These are phyloP conservation scores for Ogataea dorogensis DNA, from an alignment of 805 yeast genomes.

Conservation along the genomic window DNA sequence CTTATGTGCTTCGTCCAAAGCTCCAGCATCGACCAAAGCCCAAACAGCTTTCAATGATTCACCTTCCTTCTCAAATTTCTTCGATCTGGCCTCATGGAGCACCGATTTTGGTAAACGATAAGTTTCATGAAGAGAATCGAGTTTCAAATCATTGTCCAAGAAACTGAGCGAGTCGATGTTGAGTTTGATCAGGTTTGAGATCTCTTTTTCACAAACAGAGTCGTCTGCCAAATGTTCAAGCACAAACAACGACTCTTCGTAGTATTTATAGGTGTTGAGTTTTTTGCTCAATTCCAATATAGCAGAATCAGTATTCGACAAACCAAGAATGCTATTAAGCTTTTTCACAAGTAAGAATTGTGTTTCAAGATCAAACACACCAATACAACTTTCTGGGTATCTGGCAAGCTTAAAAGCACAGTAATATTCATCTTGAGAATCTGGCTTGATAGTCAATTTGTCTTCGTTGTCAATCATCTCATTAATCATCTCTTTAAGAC, in stretches of 20 bases:
- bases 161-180: slow-evolving; percentile 34
- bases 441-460: slow-evolving; percentile 11
- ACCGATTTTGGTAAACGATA: slow-evolving; percentile 49
- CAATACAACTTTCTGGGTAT: slow-evolving; percentile 13
- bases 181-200: slow-evolving; percentile 38
- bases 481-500: slow-evolving; percentile 34
- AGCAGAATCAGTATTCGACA: slow-evolving; percentile 21
- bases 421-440: slow-evolving; percentile 13
- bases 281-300: slow-evolving; percentile 46
- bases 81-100: slow-evolving; percentile 60
- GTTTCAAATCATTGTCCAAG: slow-evolving; percentile 28
- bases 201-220: slow-evolving; percentile 38
- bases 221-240: slow-evolving; percentile 57
- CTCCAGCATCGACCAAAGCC: slow-evolving; percentile 58
- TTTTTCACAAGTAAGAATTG: slow-evolving; percentile 28
- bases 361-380: slow-evolving; percentile 19
- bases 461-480: slow-evolving; percentile 21
- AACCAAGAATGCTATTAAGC: slow-evolving; percentile 23
- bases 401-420: slow-evolving; percentile 17
- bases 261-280: slow-evolving; percentile 45
- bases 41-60: slow-evolving; percentile 59
- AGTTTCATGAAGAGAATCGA: slow-evolving; percentile 37
- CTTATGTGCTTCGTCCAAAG: slow-evolving; percentile 62
- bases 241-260: slow-evolving; percentile 63
- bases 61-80: slow-evolving; percentile 46